Percentiles rank a stretch among this genome's conserved stretches.
Conservation (phyloP, 352 stramenopile genomes). For the Pythium guiyangense region DNA sequence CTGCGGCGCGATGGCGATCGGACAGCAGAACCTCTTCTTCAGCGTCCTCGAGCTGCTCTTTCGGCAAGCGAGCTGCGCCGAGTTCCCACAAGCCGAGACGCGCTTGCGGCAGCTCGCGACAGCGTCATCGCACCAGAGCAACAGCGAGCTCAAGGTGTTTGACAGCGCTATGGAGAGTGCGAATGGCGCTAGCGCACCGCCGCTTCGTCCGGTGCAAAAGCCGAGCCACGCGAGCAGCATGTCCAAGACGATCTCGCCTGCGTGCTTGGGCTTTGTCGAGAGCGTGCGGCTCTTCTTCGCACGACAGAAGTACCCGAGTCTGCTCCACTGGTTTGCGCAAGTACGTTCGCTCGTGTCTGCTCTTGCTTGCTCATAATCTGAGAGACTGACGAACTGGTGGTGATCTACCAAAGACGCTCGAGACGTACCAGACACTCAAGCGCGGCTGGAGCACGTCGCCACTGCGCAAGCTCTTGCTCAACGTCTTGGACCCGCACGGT, state of each 20-base stretch:
- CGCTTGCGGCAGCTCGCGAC: slow-evolving; percentile 15
- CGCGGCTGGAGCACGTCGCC: slow-evolving; percentile 52
- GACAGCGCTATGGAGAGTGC: neutral
- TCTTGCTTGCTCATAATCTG: no score
- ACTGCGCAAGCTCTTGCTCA: slow-evolving; percentile 65
- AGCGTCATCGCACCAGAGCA: neutral
- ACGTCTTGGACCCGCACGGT: slow-evolving; percentile 74
- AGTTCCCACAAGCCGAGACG: slow-evolving; percentile 54
- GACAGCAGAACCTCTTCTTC: slow-evolving; percentile 71
- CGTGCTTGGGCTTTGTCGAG: slow-evolving; percentile 57
- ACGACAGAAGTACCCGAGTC: slow-evolving; percentile 73
- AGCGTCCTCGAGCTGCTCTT: slow-evolving; percentile 70
- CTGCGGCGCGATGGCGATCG: slow-evolving; percentile 75
- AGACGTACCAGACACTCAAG: slow-evolving; percentile 76
- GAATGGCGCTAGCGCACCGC: slow-evolving; percentile 5
- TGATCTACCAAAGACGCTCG: slow-evolving; percentile 42
- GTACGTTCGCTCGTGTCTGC: slow-evolving; percentile 23
- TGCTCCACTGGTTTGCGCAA: slow-evolving; percentile 81
- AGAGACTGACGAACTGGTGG: slow-evolving; percentile 1
- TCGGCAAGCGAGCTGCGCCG: slow-evolving; percentile 56
- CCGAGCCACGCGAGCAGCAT: slow-evolving; percentile 3
- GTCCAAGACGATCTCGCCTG: slow-evolving; percentile 24
- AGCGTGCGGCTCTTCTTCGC: slow-evolving; percentile 79
- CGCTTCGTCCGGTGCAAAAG: slow-evolving; percentile 1
- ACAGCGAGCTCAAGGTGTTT: slow-evolving; percentile 5